Conservation (phyloP, 2,329 filamentous ascomycete species). For the Amauroascus niger region DNA sequence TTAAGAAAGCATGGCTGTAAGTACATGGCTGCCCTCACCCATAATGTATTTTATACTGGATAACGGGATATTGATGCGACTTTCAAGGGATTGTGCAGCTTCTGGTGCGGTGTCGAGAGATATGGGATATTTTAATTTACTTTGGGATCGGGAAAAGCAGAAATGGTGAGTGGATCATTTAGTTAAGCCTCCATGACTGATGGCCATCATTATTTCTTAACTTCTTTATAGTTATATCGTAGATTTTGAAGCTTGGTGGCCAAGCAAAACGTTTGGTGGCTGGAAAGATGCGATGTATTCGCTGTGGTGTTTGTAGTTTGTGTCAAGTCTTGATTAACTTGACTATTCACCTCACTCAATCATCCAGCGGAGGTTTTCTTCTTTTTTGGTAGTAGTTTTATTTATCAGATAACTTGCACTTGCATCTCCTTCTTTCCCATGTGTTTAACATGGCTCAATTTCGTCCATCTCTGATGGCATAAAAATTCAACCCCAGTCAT, state of each 20-base stretch:
- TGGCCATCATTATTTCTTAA: neutral
- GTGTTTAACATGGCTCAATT: too few relatives aligned
- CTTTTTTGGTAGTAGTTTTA: too few relatives aligned
- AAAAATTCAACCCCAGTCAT: too few relatives aligned
- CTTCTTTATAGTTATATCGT: slow-evolving; percentile 1
- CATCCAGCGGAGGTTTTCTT: too few relatives aligned
- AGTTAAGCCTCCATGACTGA: neutral
- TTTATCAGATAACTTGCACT: too few relatives aligned
- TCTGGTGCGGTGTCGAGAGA: neutral
- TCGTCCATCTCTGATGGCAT: too few relatives aligned
- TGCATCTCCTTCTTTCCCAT: too few relatives aligned
- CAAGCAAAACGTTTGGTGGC: too few relatives aligned
- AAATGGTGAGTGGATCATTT: slow-evolving; percentile 1
- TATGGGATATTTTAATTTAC: neutral
- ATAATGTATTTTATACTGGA: neutral
- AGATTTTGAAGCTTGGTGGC: slow-evolving; percentile 3
- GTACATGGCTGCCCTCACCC: neutral
- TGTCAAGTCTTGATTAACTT: too few relatives aligned
- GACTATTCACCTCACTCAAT: too few relatives aligned
- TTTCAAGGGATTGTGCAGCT: neutral
- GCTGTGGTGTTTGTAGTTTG: too few relatives aligned
- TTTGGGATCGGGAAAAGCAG: neutral
- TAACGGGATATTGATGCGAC: neutral
- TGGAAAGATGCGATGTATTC: too few relatives aligned
- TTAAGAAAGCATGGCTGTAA: slow-evolving; percentile 7